These are phyloP conservation scores for Saccharomycopsis hybrid DNA, from an alignment of 1,139 yeast genomes.

Conservation along the genomic window DNA sequence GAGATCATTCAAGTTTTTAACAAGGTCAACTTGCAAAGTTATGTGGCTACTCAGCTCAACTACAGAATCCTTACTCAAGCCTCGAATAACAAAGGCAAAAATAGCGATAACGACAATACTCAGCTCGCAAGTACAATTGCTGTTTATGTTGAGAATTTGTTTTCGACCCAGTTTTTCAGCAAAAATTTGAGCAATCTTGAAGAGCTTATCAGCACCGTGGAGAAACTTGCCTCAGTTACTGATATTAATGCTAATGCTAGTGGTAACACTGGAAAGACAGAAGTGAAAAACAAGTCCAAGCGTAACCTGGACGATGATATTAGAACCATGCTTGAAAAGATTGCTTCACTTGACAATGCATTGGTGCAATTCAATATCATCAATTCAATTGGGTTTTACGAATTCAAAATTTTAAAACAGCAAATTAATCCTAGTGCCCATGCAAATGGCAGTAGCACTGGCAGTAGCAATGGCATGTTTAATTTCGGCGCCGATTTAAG, in stretches of 20 bases:
- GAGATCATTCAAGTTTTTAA: conserved; percentile 4
- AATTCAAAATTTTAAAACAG: not conserved
- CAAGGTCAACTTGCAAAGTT: not conserved
- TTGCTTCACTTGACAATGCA: not conserved
- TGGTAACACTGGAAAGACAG: too few relatives aligned
- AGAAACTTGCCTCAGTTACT: not conserved
- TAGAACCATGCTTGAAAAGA: not conserved
- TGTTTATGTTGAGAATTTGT: not conserved
- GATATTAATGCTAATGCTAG: too few relatives aligned
- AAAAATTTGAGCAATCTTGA: not conserved
- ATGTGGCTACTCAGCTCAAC: not conserved
- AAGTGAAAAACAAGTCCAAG: too few relatives aligned
- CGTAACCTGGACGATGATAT: too few relatives aligned
- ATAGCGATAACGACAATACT: not conserved
- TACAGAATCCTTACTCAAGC: not conserved
- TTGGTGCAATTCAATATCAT: conserved; percentile 1
- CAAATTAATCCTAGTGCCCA: not conserved
- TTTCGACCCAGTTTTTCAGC: not conserved
- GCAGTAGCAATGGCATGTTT: not conserved
- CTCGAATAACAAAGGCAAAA: not conserved
- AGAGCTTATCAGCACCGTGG: not conserved
- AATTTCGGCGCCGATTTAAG: not conserved
- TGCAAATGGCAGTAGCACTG: not conserved
- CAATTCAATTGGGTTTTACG: conserved; percentile 2
- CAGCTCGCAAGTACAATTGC: not conserved